These are phyloP conservation scores for Tricholoma bakamatsutake DNA, from an alignment of 768 basidiomycete species.

Conservation along the genomic window DNA sequence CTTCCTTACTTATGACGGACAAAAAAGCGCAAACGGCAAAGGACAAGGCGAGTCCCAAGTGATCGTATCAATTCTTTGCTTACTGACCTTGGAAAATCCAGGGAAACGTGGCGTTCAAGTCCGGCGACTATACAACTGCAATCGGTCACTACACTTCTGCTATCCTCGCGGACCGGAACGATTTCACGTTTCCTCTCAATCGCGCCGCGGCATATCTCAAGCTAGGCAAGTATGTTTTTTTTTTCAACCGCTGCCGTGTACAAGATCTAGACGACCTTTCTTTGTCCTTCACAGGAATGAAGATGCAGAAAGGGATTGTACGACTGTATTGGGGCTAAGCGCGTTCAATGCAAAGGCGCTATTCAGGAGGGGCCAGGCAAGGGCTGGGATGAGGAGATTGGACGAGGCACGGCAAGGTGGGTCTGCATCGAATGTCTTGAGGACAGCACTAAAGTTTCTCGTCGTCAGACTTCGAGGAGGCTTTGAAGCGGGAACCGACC, in stretches of 20 bases:
- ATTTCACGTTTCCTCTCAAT: constrained; percentile 81
- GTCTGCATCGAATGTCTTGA: constrained; percentile 8
- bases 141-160: constrained; percentile 87
- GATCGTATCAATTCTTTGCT: background rate
- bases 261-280: constrained; percentile 9
- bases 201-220: constrained; percentile 91
- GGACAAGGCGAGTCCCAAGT: constrained; percentile 7
- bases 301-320: constrained; percentile 81
- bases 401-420: constrained; percentile 59
- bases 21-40: constrained; percentile 9
- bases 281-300: constrained; percentile 43
- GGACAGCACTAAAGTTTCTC: background rate
- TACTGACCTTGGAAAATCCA: constrained; percentile 21
- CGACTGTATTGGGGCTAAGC: constrained; percentile 50
- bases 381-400: constrained; percentile 46
- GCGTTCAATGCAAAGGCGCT: constrained; percentile 69
- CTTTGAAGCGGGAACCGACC: constrained; percentile 54
- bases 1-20: background rate
- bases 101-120: constrained; percentile 88
- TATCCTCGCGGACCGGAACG: constrained; percentile 59
- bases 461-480: constrained; percentile 54
- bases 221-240: constrained; percentile 84
- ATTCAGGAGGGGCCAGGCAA: constrained; percentile 74
- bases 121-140: constrained; percentile 68
- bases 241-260: constrained; percentile 5